phyloP scores from a whole-genome alignment of 768 basidiomycete species.

The Chiua virens region DNA sequence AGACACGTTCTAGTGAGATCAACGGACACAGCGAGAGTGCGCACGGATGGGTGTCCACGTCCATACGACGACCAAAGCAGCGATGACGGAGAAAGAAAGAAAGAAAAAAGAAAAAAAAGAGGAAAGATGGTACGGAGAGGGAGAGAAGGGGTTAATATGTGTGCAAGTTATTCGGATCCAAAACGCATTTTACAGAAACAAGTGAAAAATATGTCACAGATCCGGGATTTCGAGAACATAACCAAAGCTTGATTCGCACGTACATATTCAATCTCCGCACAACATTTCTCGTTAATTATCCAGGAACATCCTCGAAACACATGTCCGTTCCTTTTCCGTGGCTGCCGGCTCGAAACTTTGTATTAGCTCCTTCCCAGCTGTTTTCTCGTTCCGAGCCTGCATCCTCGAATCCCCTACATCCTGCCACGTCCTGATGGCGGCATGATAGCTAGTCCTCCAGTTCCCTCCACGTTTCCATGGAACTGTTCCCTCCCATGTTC shows the following conservation, averaged over 20 bases:
- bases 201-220: slow-evolving; percentile 42
- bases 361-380: background rate
- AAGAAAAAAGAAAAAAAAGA: background rate
- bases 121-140: slow-evolving; percentile 10
- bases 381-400: background rate
- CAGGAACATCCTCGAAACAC: slow-evolving; percentile 27
- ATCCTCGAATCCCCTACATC: no score
- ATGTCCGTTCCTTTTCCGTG: slow-evolving; percentile 5
- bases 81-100: no score
- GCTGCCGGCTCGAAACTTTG: slow-evolving; percentile 18
- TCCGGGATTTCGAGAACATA: slow-evolving; percentile 41
- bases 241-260: slow-evolving; percentile 37
- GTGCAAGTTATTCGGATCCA: slow-evolving; percentile 37
- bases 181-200: slow-evolving; percentile 40
- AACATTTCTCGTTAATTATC: slow-evolving; percentile 28
- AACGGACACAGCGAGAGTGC: slow-evolving; percentile 3
- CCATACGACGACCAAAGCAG: slow-evolving; percentile 23
- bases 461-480: no score
- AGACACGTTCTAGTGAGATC: slow-evolving; percentile 16
- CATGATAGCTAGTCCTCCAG: no score
- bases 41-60: no score
- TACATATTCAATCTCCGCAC: slow-evolving; percentile 34
- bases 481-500: no score
- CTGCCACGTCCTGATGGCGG: no score
- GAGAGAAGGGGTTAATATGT: slow-evolving; percentile 34